These are phyloP conservation scores for Oxyria digyna DNA, from an alignment of 148 eudicot genomes.

Conservation along the genomic window DNA sequence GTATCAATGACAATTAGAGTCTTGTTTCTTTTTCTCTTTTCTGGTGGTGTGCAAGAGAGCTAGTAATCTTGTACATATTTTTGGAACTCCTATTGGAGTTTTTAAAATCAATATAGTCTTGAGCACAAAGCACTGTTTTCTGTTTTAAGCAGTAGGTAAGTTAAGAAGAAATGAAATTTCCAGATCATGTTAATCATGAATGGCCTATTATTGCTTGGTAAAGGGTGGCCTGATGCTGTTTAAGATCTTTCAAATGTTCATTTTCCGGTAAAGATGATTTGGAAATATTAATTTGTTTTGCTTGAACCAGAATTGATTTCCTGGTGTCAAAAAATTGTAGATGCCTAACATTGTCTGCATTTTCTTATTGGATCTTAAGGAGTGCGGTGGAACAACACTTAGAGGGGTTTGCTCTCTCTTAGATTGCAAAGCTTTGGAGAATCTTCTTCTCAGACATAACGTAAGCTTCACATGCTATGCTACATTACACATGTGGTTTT, in stretches of 20 bases:
- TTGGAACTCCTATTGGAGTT: background rate
- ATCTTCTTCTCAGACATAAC: conserved; percentile 66
- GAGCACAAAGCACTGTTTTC: background rate
- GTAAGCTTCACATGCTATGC: conserved; percentile 30
- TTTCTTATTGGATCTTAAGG: conserved; percentile 27
- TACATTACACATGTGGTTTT: background rate
- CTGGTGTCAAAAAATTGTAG: background rate
- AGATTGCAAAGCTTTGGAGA: conserved; percentile 67
- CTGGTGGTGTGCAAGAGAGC: background rate
- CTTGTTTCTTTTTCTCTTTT: background rate
- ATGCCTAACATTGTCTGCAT: conserved; percentile 3
- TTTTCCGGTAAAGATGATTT: background rate
- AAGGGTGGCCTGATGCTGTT: background rate
- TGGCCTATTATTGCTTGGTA: background rate
- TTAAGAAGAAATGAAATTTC: too few species aligned
- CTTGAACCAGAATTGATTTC: background rate
- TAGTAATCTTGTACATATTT: background rate
- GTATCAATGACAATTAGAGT: conserved; percentile 17
- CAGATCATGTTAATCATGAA: background rate
- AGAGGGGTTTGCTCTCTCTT: conserved; percentile 45
- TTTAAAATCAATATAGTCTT: background rate
- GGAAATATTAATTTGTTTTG: background rate
- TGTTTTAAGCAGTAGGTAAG: too few species aligned
- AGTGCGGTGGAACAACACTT: conserved; percentile 69
- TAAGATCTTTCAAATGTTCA: background rate